Percentiles rank a stretch among this genome's conserved stretches.
phyloP scores from a whole-genome alignment of 345 rosid genomes.

The Trapa bicornis region DNA sequence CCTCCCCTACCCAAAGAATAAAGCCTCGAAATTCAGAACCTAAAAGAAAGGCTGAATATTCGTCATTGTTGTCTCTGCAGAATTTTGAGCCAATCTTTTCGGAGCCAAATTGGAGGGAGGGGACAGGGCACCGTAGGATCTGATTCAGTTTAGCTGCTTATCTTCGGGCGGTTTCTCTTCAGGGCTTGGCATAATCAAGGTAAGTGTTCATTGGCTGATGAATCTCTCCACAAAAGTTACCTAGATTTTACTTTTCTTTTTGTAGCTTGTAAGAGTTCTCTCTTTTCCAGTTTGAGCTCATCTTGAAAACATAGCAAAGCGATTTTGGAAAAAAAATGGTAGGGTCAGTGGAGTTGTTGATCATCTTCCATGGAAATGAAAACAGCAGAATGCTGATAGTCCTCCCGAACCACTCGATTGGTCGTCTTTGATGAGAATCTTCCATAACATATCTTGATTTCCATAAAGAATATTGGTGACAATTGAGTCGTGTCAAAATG shows the following conservation, averaged over 20 bases:
- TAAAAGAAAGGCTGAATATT: not conserved
- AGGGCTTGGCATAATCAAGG: not conserved
- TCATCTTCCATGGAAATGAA: not conserved
- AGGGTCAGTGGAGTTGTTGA: no score
- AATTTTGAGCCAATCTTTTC: not conserved
- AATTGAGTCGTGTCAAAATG: not conserved
- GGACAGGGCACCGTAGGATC: not conserved
- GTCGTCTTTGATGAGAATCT: no score
- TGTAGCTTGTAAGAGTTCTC: no score
- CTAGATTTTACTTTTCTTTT: not conserved
- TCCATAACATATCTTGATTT: no score
- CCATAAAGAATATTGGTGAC: not conserved
- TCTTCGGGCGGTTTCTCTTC: not conserved
- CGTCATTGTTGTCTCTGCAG: not conserved
- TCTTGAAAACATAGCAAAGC: not conserved
- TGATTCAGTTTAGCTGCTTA: not conserved
- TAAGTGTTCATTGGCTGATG: not conserved
- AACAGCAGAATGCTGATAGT: not conserved
- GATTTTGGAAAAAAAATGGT: no score
- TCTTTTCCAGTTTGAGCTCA: not conserved
- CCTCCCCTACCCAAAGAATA: not conserved
- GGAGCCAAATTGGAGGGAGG: constrained; percentile 2
- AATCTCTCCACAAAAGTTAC: not conserved
- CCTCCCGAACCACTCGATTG: no score
- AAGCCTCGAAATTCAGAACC: not conserved